Evolutionary conservation across 129 eudicot species (phyloP).

Genomic region (Arctium lappa): DNA sequence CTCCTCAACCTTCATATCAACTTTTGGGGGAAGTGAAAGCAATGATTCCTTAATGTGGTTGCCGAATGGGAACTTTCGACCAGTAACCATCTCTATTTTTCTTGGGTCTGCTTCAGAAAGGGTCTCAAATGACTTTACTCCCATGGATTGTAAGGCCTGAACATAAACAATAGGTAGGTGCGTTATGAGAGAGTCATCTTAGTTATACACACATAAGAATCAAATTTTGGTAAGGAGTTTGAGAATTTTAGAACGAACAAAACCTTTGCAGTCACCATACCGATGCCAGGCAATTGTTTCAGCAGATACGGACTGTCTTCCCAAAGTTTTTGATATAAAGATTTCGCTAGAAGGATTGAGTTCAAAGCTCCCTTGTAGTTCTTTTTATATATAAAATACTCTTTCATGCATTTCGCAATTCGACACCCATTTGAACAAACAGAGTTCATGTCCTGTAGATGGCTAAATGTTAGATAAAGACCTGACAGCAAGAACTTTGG

Average conservation of each 20-base stretch:
- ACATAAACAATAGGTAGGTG: conserved; percentile 23
- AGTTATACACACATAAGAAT: not conserved
- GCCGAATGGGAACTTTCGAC: conserved; percentile 94
- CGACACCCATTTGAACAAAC: conserved; percentile 92
- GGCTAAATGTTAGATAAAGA: conserved; percentile 13
- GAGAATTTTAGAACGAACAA: conserved; percentile 8
- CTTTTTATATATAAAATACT: conserved; percentile 71
- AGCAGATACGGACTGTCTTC: conserved; percentile 94
- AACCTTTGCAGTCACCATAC: conserved; percentile 99
- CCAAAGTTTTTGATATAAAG: conserved; percentile 93
- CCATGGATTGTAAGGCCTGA: conserved; percentile 96
- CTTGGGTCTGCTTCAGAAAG: conserved; percentile 94
- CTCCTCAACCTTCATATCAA: conserved; percentile 77
- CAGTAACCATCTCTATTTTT: conserved; percentile 90
- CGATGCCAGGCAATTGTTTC: conserved; percentile 98
- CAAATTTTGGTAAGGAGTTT: not conserved
- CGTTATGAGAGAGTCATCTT: conserved; percentile 9
- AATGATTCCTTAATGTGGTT: conserved; percentile 91
- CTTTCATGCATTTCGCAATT: conserved; percentile 97
- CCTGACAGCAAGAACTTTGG: not conserved
- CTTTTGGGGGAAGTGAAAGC: conserved; percentile 80
- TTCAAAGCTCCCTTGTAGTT: conserved; percentile 81
- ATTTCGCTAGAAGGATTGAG: conserved; percentile 79
- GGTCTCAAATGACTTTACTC: conserved; percentile 81
- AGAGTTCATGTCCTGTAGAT: conserved; percentile 69